Evolutionary conservation across 139 green algal genomes (phyloP), one percentile per base, ranked within the genome.

Genomic region (Haematococcus sp.): DNA sequence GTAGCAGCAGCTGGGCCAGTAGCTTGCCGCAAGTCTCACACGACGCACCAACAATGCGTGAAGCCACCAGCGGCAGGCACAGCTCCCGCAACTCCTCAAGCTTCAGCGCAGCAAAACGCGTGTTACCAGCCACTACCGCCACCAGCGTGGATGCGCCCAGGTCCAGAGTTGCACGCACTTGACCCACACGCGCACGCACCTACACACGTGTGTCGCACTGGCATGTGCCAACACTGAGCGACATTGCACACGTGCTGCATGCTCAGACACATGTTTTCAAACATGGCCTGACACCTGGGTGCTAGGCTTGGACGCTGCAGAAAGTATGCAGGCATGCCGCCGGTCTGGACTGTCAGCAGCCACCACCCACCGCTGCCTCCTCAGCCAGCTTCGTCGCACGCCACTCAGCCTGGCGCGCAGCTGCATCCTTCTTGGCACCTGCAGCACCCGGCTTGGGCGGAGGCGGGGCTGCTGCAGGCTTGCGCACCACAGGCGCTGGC

Each of bases 21-120:
- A n/a, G n/a, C n/a, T n/a, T n/a, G n/a, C n/a, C n/a, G n/a, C n/a
- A n/a, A n/a, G n/a, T n/a, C n/a, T n/a, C n/a, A n/a, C n/a, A n/a
- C n/a, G n/a, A 69, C 54, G 77, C 74, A 69, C 91, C 89, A 2
- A 91, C 83, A 32, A 96, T 51, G 1, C 83, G 84, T 2, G 88
- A 92, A 3, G 70, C 68, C 54, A 97, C 71, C 68, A 97, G 82
- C 27, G 89, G 91, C 74, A 90, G 58, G 59, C 85, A 86, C 34
- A 90, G 76, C 2, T 80, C 68, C 31, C 74, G 60, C 28, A 93
- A 76, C 2, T 84, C 76, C 55, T 90, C 77, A 60, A 96, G 76
- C n/a, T 83, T 78, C 19, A 66, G n/a, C 1, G 82, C 71, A 11
- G 85, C 83, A 64, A 85, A 84, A 11, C 54, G 25, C 20, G 59